These are phyloP conservation scores for Haplographium delicatum DNA, from an alignment of 495 filamentous ascomycete genomes.

Conservation along the genomic window DNA sequence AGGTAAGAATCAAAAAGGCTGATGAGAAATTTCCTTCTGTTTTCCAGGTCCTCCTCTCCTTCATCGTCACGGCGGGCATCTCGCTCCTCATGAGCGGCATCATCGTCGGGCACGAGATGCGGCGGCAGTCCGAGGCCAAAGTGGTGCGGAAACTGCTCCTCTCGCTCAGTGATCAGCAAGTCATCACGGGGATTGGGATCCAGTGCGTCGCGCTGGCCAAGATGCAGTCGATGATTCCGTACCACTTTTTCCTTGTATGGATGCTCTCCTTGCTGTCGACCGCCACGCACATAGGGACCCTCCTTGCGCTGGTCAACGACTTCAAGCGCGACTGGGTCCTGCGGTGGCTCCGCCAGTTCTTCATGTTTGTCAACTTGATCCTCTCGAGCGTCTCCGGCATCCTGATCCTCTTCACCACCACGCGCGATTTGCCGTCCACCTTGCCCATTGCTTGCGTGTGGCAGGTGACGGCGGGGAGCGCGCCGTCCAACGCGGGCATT, in stretches of 20 bases:
- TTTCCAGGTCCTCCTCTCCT: conserved; percentile 50
- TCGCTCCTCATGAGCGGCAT: conserved; percentile 35
- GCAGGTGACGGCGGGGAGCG: conserved; percentile 23
- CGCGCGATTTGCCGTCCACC: conserved; percentile 36
- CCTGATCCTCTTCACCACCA: conserved; percentile 42
- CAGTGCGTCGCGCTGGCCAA: conserved; percentile 48
- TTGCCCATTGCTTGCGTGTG: conserved; percentile 52
- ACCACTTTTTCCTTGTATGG: conserved; percentile 61
- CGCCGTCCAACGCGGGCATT: conserved; percentile 30
- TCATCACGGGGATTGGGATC: conserved; percentile 55
- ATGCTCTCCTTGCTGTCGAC: conserved; percentile 53
- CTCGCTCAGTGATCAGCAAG: conserved; percentile 55
- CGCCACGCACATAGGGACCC: conserved; percentile 50
- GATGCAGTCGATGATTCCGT: conserved; percentile 43
- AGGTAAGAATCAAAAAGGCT: no score
- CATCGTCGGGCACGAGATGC: conserved; percentile 42
- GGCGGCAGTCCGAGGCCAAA: conserved; percentile 28
- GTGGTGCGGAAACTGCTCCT: conserved; percentile 52
- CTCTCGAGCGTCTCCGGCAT: conserved; percentile 44
- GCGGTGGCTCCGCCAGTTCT: conserved; percentile 51
- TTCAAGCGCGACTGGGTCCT: conserved; percentile 58
- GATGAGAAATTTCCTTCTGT: no score
- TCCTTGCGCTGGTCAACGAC: conserved; percentile 51
- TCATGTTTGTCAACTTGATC: conserved; percentile 54
- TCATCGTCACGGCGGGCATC: conserved; percentile 51